Conservation (phyloP, 768 basidiomycete genomes). For the Galerina sulciceps region DNA sequence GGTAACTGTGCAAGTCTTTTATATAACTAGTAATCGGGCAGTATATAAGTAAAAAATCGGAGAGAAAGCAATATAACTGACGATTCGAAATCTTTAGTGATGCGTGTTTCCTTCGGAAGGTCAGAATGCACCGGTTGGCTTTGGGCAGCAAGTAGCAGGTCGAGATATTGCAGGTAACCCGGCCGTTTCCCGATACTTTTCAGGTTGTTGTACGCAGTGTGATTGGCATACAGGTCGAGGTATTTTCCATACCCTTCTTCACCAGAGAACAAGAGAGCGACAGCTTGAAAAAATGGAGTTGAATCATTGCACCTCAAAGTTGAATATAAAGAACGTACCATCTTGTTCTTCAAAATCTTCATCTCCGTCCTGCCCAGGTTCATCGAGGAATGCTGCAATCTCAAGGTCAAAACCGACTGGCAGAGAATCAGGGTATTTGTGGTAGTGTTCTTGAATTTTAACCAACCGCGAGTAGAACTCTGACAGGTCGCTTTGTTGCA, state of each 20-base stretch:
- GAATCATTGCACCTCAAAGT: constrained; percentile 1
- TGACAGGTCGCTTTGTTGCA: constrained; percentile 73
- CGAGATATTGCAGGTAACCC: constrained; percentile 93
- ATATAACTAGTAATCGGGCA: constrained; percentile 67
- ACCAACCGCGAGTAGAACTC: constrained; percentile 97
- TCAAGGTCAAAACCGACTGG: constrained; percentile 84
- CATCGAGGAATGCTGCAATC: constrained; percentile 80
- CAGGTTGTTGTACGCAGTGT: constrained; percentile 88
- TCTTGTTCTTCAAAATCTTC: constrained; percentile 86
- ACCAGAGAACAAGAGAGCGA: constrained; percentile 90
- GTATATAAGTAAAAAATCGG: not conserved
- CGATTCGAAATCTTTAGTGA: constrained; percentile 80
- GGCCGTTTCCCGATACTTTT: constrained; percentile 83
- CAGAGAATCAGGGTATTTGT: constrained; percentile 90
- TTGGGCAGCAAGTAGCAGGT: constrained; percentile 74
- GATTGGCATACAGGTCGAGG: constrained; percentile 89
- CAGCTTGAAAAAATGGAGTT: constrained; percentile 46
- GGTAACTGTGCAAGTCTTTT: constrained; percentile 77
- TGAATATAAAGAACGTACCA: constrained; percentile 56
- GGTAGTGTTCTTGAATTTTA: constrained; percentile 96
- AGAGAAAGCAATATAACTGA: constrained; percentile 38
- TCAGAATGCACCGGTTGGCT: constrained; percentile 67
- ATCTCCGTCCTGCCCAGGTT: constrained; percentile 71
- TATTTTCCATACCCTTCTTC: constrained; percentile 96
- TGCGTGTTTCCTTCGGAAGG: constrained; percentile 67